Evolutionary conservation across 2,329 filamentous ascomycete species (phyloP).

Genomic region (Aspergillus sp.): DNA sequence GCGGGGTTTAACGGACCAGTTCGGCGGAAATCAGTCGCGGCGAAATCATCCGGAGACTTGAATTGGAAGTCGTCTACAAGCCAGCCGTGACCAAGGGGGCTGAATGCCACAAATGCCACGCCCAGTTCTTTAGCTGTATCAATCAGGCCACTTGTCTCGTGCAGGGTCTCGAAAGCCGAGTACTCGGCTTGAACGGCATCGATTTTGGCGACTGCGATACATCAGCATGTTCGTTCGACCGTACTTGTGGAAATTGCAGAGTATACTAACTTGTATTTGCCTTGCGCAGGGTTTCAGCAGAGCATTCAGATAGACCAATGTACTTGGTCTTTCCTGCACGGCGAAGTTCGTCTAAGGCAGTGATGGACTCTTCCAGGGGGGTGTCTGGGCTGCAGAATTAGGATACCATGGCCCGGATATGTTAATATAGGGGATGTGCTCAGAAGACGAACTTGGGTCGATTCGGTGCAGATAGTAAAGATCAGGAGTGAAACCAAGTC

Average conservation of each 20-base stretch:
- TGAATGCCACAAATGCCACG: constrained; percentile 48
- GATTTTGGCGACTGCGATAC: constrained; percentile 45
- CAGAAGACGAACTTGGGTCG: constrained; percentile 40
- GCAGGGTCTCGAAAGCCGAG: constrained; percentile 45
- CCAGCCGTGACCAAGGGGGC: constrained; percentile 50
- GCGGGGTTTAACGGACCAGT: constrained; percentile 23
- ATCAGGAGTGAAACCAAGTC: constrained; percentile 50
- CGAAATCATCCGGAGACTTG: constrained; percentile 49
- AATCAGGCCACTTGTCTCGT: constrained; percentile 44
- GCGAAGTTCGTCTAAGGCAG: constrained; percentile 48
- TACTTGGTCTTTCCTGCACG: constrained; percentile 51
- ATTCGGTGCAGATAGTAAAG: constrained; percentile 49
- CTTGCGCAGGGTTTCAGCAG: constrained; percentile 46
- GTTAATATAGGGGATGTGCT: neutral
- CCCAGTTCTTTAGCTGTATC: constrained; percentile 43
- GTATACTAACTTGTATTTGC: constrained; percentile 43
- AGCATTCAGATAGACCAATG: constrained; percentile 51
- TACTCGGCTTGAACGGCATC: constrained; percentile 51
- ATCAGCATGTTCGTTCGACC: too few species aligned
- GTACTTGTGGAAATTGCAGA: neutral
- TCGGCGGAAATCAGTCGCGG: constrained; percentile 43
- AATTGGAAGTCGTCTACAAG: constrained; percentile 47
- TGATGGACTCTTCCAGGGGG: constrained; percentile 49
- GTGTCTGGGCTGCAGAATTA: constrained; percentile 31
- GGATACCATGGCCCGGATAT: neutral